Evolutionary conservation across 192 early-diverging fungal genomes (phyloP), one percentile per base, ranked within the genome.

Genomic region (Backusella macrospora): DNA sequence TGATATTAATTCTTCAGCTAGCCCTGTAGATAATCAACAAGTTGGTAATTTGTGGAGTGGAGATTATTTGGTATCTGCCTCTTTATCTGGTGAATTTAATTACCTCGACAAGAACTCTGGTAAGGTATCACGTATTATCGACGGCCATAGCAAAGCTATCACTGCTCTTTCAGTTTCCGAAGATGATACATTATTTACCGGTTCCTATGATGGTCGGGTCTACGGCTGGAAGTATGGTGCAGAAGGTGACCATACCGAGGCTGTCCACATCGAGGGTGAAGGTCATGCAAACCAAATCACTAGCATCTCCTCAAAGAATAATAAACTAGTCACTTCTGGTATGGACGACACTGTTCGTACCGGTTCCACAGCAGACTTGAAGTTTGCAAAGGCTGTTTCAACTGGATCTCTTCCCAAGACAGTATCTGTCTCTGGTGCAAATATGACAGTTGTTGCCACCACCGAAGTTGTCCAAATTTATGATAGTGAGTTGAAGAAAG

Each of bases 171-270:
- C 92, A 3, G 77, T 85, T 0, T 73, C 77, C 6, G 74, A 74
- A 8, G 77, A 84, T 21, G 64, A 78, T 49, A 91, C 88, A 1
- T 81, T 99, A 42, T 93, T 87, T 79, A 94, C 95, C 12, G 97
- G 94, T 46, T 92, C 90, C 69, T 97, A 97, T 78, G 97, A 99
- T 78, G 97, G 97, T 8, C 87, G 89, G n/a, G 87, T 96, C n/a
- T 89, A 88, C 79, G 68, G 82, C 0, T 97, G 96, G 96, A 85
- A 85, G 38, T 79, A 88, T 68, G 76, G 73, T 1, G 7, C 44
- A n/a, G 47, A 80, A 38, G 81, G 59, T 43, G 79, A 81, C 6
- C 49, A 79, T 16, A 86, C 80, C 0, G 72, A 62, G 4, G 85
- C 82, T 10, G 77, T 64, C n/a, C 80, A 71, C 18, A 69, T 95